Base-by-base conservation (phyloP, 208 protist genomes). In the Crithidia brevicula region DNA sequence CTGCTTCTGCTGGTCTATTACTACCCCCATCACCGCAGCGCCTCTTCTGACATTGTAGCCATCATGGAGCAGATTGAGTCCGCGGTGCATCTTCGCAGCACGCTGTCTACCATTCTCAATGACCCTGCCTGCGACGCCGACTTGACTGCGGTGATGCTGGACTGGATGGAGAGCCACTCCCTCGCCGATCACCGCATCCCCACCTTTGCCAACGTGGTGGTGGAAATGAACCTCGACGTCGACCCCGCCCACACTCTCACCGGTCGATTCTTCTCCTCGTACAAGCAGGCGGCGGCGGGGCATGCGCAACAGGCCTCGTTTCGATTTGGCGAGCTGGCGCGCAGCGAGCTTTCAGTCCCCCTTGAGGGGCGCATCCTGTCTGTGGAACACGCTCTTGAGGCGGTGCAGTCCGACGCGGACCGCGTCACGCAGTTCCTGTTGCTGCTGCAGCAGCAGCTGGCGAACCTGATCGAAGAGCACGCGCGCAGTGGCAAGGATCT, bases 381-480 rank as follows among this genome's bases (percentile, higher is more conserved):
- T 38, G 63, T 90, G 18, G 71, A 78, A 18, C 79, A 83, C 38
- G 78, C 89, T 1, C 49, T 91, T 23, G 68, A 77, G 31, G 64
- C 66, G 16, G 70, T 49, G 27, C 70, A 74, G 43, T 80, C 62
- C 4, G 76, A 76, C 40, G 66, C 18, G 10, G 72, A 90, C 47
- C 77, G 75, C 50, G 59, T 88, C 47, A 75, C 64, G 5, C 76
- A 85, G 60, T 91, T 95, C 50, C 7, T 89, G 25, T 74, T 96
- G 7, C 74, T 90, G 20, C 78, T 96, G 2, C 91, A 96, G 68
- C 67, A 88, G 28, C 81, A 89, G 63, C 71, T 96, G 58, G 71
- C 53, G 7, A 65, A 78, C 28, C 73, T 83, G 15, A 47, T 93
- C 34, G 73, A 79, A 15, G 66, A 71, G 57, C 77, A 82, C 52